These are phyloP conservation scores for Pichia occidentalis DNA, from an alignment of 805 yeast genomes.

Conservation along the genomic window DNA sequence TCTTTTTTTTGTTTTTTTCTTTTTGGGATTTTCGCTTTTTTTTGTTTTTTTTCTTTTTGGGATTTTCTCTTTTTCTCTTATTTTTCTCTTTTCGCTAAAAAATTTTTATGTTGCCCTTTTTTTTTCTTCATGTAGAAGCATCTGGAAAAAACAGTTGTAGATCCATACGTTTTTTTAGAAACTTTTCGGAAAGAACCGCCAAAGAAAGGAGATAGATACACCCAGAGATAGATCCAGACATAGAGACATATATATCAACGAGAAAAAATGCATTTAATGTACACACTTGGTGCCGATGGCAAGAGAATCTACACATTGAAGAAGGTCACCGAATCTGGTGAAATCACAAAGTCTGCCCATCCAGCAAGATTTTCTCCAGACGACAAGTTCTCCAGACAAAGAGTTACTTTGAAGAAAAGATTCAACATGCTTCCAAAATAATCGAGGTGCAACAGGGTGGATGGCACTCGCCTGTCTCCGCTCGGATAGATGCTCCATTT, in stretches of 20 bases:
- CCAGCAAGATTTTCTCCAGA: constrained; percentile 99
- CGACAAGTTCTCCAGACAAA: constrained; percentile 97
- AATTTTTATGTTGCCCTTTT: constrained; percentile 1
- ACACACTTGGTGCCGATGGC: constrained; percentile 90
- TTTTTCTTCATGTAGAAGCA: too few species aligned
- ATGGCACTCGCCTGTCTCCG: too few species aligned
- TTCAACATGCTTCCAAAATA: constrained; percentile 74
- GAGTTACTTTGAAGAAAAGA: constrained; percentile 97
- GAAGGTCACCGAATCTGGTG: constrained; percentile 77
- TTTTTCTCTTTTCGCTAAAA: constrained; percentile 1
- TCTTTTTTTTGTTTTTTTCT: too few species aligned
- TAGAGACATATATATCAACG: too few species aligned
- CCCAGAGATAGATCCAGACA: too few species aligned
- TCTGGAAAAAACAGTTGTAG: too few species aligned
- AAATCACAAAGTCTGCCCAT: constrained; percentile 97
- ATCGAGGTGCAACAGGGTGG: constrained; percentile 1
- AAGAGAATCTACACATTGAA: constrained; percentile 91
- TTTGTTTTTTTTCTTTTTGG: too few species aligned
- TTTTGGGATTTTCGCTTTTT: too few species aligned
- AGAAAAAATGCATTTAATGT: constrained; percentile 89
- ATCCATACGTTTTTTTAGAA: too few species aligned
- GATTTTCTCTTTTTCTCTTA: too few species aligned
- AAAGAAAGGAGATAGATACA: background rate
- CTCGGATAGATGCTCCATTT: too few species aligned
- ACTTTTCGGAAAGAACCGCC: background rate